Conservation (phyloP, 768 basidiomycete genomes). For the Panellus pusillus region DNA sequence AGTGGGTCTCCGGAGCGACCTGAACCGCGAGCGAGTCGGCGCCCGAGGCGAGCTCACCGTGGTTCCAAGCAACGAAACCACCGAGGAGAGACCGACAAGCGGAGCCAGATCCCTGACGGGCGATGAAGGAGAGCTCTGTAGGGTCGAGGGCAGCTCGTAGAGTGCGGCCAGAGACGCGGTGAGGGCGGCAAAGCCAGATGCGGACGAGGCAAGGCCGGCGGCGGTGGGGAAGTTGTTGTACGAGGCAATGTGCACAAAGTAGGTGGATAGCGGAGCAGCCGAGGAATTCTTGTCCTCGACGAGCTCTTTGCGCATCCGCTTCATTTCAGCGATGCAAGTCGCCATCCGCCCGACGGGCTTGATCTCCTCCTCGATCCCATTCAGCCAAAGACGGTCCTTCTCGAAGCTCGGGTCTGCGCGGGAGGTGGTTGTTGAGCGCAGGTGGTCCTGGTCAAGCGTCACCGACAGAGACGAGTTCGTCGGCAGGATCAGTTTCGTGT, state of each 20-base stretch:
- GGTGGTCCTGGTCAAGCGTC: slow-evolving; percentile 94
- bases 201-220: slow-evolving; percentile 95
- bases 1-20: slow-evolving; percentile 82
- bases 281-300: slow-evolving; percentile 71
- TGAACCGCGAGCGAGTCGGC: slow-evolving; percentile 86
- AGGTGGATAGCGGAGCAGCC: slow-evolving; percentile 70
- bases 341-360: slow-evolving; percentile 74
- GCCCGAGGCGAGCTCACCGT: slow-evolving; percentile 66
- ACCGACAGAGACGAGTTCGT: slow-evolving; percentile 99
- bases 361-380: slow-evolving; percentile 90
- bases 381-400: slow-evolving; percentile 88
- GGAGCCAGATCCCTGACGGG: slow-evolving; percentile 96
- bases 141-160: slow-evolving; percentile 77
- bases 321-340: slow-evolving; percentile 89
- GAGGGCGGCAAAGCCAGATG: slow-evolving; percentile 95
- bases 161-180: slow-evolving; percentile 86
- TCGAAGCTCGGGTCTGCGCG: slow-evolving; percentile 75
- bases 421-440: slow-evolving; percentile 91
- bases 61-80: slow-evolving; percentile 95
- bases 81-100: slow-evolving; percentile 98
- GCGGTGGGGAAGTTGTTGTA: slow-evolving; percentile 99
- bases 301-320: slow-evolving; percentile 62
- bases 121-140: slow-evolving; percentile 87
- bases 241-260: slow-evolving; percentile 84
- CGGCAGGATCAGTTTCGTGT: slow-evolving; percentile 91